Percentiles rank a stretch among this genome's conserved stretches.
Evolutionary conservation across 345 rosid species (phyloP).

Genomic region (Garcia nutans): DNA sequence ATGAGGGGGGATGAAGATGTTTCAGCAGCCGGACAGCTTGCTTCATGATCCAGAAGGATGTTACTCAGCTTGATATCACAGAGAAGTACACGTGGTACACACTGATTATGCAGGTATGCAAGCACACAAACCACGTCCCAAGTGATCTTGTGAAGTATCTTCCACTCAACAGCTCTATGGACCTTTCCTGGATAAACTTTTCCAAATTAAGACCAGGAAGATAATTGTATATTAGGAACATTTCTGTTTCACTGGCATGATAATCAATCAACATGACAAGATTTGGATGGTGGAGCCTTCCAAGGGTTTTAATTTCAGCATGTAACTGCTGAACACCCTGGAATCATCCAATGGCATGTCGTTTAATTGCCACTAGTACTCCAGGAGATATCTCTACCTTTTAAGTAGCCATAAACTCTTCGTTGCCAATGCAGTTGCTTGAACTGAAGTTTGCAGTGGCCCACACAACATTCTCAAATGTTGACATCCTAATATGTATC

Average conservation of each 20-base stretch:
- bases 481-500: constrained; percentile 43
- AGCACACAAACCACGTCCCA: constrained; percentile 81
- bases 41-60: constrained; percentile 72
- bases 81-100: constrained; percentile 86
- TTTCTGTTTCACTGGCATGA: constrained; percentile 58
- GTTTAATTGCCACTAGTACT: constrained; percentile 47
- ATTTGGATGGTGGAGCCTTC: constrained; percentile 50
- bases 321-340: constrained; percentile 63
- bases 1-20: constrained; percentile 45
- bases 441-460: constrained; percentile 57
- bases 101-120: constrained; percentile 82
- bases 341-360: constrained; percentile 58
- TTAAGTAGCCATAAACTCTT: constrained; percentile 62
- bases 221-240: constrained; percentile 65
- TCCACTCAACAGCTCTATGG: constrained; percentile 59
- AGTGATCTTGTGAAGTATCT: constrained; percentile 79
- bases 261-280: constrained; percentile 54
- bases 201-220: constrained; percentile 60
- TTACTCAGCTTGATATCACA: constrained; percentile 96
- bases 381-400: constrained; percentile 52
- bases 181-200: constrained; percentile 55
- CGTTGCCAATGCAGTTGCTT: constrained; percentile 57
- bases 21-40: constrained; percentile 49
- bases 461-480: constrained; percentile 48
- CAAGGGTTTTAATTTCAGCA: constrained; percentile 60